Percentiles rank a stretch among this genome's conserved stretches.
Conservation (phyloP, 1,139 yeast genomes). For the Yamadazyma kanchanaburiensis region DNA sequence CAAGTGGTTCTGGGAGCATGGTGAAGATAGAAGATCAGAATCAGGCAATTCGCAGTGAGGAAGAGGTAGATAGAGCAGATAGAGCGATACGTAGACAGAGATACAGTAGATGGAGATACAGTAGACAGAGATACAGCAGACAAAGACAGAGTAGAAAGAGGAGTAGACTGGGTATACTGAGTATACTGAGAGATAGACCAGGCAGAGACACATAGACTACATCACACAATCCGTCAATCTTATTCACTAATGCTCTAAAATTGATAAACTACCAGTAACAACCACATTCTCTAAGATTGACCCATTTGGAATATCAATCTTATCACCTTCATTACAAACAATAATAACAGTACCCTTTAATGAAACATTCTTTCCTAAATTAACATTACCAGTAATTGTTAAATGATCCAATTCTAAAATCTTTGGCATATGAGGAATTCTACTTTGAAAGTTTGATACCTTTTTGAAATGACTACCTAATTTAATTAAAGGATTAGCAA, state of each 20-base stretch:
- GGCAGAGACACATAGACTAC: too few relatives aligned
- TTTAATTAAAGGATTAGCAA: conserved; percentile 88
- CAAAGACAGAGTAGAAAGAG: too few relatives aligned
- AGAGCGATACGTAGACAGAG: too few relatives aligned
- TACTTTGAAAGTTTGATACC: conserved; percentile 84
- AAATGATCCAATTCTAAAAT: conserved; percentile 94
- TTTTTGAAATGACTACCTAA: conserved; percentile 96
- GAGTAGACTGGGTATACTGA: too few relatives aligned
- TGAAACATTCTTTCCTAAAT: conserved; percentile 83
- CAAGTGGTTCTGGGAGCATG: conserved; percentile 70
- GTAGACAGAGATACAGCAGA: too few relatives aligned
- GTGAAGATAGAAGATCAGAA: too few relatives aligned
- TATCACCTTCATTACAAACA: conserved; percentile 96
- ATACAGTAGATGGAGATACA: too few relatives aligned
- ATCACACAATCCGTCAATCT: too few relatives aligned
- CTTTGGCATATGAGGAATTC: conserved; percentile 95
- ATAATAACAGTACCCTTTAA: conserved; percentile 96
- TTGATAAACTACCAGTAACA: conserved; percentile 93
- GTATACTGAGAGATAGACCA: too few relatives aligned
- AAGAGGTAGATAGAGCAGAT: too few relatives aligned
- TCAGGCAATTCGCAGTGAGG: too few relatives aligned
- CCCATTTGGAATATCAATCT: conserved; percentile 96
- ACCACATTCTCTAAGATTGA: conserved; percentile 92
- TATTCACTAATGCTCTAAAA: conserved; percentile 81
- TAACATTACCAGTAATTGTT: conserved; percentile 96